phyloP scores from a whole-genome alignment of 2,329 filamentous ascomycete species.

The Hypoxylon sp. region DNA sequence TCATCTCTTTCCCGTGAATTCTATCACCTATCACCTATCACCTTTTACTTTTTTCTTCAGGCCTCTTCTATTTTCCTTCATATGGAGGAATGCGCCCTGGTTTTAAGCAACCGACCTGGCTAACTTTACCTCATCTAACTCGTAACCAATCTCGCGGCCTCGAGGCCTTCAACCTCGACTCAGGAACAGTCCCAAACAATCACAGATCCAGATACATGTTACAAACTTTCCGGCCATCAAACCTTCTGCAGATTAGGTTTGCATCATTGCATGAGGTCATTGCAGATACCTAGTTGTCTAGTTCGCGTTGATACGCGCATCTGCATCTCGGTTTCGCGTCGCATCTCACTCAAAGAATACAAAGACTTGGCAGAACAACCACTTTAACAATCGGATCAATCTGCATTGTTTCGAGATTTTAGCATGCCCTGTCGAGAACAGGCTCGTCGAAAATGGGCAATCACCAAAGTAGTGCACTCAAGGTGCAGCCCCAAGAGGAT shows the following conservation, averaged over 20 bases:
- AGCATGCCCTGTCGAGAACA: not conserved
- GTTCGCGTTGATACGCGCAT: not conserved
- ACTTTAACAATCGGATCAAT: not conserved
- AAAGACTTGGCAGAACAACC: not conserved
- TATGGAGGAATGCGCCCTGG: not conserved
- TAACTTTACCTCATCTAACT: not conserved
- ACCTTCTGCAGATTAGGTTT: not conserved
- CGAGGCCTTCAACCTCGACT: too few species aligned
- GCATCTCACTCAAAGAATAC: not conserved
- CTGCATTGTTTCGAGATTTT: not conserved
- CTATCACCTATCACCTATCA: too few species aligned
- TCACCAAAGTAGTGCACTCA: constrained; percentile 21
- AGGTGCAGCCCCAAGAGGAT: too few species aligned
- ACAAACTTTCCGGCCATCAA: not conserved
- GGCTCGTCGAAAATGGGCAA: constrained; percentile 25
- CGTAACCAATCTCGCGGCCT: not conserved
- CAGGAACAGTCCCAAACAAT: not conserved
- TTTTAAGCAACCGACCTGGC: not conserved
- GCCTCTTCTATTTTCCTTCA: not conserved
- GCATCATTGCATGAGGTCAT: not conserved
- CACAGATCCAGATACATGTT: not conserved
- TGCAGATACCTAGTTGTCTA: too few species aligned
- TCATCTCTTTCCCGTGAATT: not conserved
- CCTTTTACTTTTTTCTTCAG: not conserved
- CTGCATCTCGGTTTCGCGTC: not conserved